Conservation (phyloP, 345 rosid species). For the Linum trigynum region DNA sequence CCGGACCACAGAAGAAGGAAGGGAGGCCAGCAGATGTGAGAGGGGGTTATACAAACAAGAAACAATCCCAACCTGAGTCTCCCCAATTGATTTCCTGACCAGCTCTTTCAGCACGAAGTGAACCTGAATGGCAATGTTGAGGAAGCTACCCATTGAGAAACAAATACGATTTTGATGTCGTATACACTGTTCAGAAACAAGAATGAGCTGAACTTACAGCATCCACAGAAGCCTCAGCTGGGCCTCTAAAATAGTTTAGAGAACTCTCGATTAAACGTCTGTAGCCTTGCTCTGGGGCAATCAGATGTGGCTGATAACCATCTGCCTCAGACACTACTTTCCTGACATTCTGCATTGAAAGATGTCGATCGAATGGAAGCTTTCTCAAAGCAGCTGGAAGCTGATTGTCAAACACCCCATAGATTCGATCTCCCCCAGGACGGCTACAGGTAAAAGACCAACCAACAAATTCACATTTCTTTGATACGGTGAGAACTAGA, state of each 20-base stretch:
- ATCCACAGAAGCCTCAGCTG: constrained; percentile 82
- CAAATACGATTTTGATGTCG: background rate
- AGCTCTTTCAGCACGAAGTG: constrained; percentile 74
- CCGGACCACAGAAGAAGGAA: background rate
- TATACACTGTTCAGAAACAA: background rate
- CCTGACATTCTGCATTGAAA: constrained; percentile 66
- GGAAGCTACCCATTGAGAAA: background rate
- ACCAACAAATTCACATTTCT: background rate
- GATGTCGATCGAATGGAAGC: constrained; percentile 85
- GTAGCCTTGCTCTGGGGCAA: constrained; percentile 86
- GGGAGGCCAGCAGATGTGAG: background rate
- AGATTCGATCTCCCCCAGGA: constrained; percentile 78
- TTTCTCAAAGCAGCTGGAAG: constrained; percentile 82
- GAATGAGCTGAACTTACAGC: constrained; percentile 41
- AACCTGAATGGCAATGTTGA: constrained; percentile 34
- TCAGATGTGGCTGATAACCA: constrained; percentile 83
- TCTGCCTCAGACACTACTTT: constrained; percentile 76
- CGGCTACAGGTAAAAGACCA: constrained; percentile 31
- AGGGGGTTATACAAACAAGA: background rate
- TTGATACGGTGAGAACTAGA: too few relatives aligned
- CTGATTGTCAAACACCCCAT: constrained; percentile 77
- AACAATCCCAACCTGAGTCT: constrained; percentile 45
- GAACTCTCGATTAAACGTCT: constrained; percentile 65
- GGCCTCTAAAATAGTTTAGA: constrained; percentile 64
- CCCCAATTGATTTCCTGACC: constrained; percentile 63